These are phyloP conservation scores for Hortaea sp. DNA, from an alignment of 2,329 filamentous ascomycete genomes.

Conservation along the genomic window DNA sequence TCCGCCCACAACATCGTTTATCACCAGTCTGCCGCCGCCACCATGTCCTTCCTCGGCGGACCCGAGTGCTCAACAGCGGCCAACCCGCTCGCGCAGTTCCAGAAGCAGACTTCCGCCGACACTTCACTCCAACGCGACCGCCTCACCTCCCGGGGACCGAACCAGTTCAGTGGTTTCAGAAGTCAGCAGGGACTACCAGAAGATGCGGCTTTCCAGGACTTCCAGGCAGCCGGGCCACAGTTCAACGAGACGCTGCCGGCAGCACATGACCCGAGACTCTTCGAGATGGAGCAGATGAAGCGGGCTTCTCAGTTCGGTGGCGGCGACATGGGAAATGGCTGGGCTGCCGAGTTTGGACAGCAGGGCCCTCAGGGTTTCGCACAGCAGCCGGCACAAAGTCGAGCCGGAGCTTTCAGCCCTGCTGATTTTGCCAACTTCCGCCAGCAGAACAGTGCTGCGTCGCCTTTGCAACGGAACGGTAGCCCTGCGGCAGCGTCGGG, in stretches of 20 bases:
- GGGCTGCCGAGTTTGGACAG: conserved; percentile 25
- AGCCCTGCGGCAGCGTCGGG: conserved; percentile 32
- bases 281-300: conserved; percentile 47
- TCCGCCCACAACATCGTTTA: too few relatives aligned
- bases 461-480: conserved; percentile 33
- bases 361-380: conserved; percentile 17
- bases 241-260: conserved; percentile 41
- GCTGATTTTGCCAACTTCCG: conserved; percentile 85
- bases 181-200: conserved; percentile 17
- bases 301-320: conserved; percentile 9
- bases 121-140: conserved; percentile 89
- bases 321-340: conserved; percentile 15
- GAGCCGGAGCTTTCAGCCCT: conserved; percentile 49
- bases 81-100: conserved; percentile 94
- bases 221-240: conserved; percentile 62
- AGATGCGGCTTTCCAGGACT: conserved; percentile 18
- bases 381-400: conserved; percentile 8
- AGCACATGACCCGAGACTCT: conserved; percentile 36
- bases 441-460: conserved; percentile 44
- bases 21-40: neutral
- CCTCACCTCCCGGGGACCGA: conserved; percentile 33
- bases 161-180: conserved; percentile 22
- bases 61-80: conserved; percentile 93
- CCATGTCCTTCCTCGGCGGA: conserved; percentile 91
- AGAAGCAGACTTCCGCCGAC: conserved; percentile 94